These are phyloP conservation scores for Decorospora gaudefroyi DNA, from an alignment of 2,329 filamentous ascomycete species.

Conservation along the genomic window DNA sequence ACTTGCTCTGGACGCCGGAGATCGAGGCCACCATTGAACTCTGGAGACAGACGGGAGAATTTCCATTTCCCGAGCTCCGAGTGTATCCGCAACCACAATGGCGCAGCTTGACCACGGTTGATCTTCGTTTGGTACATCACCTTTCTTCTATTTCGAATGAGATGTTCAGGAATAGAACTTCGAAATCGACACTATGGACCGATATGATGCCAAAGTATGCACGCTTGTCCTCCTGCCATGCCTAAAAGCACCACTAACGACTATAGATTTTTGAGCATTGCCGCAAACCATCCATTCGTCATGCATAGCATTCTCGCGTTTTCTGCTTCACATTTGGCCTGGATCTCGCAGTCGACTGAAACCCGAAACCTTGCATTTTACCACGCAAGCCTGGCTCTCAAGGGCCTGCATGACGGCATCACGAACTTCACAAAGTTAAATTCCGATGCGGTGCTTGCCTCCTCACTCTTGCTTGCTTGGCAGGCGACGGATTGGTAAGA, in stretches of 20 bases:
- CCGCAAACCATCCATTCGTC: conserved; percentile 80
- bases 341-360: conserved; percentile 81
- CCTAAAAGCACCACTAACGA: conserved; percentile 33
- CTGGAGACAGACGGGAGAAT: conserved; percentile 82
- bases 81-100: conserved; percentile 76
- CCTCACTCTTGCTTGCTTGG: conserved; percentile 91
- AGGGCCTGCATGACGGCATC: conserved; percentile 86
- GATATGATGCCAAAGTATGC: conserved; percentile 88
- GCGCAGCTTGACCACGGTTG: conserved; percentile 72
- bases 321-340: conserved; percentile 92
- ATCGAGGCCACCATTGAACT: conserved; percentile 78
- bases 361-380: conserved; percentile 88
- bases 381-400: conserved; percentile 82
- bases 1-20: conserved; percentile 83
- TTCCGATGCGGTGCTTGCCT: conserved; percentile 87
- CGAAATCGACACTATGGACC: conserved; percentile 89
- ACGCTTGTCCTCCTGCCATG: conserved; percentile 21
- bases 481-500: conserved; percentile 93
- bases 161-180: conserved; percentile 74
- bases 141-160: conserved; percentile 84
- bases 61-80: conserved; percentile 81
- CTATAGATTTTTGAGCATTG: conserved; percentile 76
- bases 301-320: conserved; percentile 93
- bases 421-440: conserved; percentile 81
- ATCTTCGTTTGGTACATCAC: conserved; percentile 88